Base-by-base conservation (phyloP, 73 alveolate genomes). In the Paraurostyla sp. region DNA sequence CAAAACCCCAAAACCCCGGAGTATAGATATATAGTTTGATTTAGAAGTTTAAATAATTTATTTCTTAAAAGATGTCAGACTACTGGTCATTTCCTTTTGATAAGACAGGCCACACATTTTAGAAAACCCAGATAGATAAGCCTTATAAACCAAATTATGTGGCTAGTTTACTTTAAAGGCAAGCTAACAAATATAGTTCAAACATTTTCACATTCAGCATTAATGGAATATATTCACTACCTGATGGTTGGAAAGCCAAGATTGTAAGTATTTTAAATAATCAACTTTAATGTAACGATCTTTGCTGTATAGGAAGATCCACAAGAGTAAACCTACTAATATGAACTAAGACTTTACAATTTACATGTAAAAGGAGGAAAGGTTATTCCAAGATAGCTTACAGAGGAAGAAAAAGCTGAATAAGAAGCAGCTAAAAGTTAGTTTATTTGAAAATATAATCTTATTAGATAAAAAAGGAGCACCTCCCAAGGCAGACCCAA, bases 331-430 rank as follows among this genome's bases (percentile, higher is more conserved):
- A 9, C 62, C 15, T 93, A 83, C 68, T 35, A 18, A 35, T 89
- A 93, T 59, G 89, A 88, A 57, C 82, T 89, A 22, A 71, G 84
- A 23, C 23, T 89, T n/a, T 57, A 65, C 27, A 89, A 85, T 9
- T 33, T 52, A 15, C 52, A 71, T 1, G 22, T 89, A 49, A 62
- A 80, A 49, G 87, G 83, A 25, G 95, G 92, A 32, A 93, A 93
- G 50, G 76, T 80, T 7, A 18, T 65, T 23, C 92, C 91, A 0
- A 88, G 93, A 62, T 92, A 93, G 42, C 84, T 89, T 15, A 83
- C 91, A 25, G 95, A 89, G 48, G 97, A 93, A 49, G 97, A 93
- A 58, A 88, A 89, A 43, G 93, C 83, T 0, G 95, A 92, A 43
- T 76, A 71, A 1, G 97, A 93, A 54, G 92, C 85, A 9, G 59